Conservation (phyloP, 2,329 filamentous ascomycete genomes). For the Lithohypha guttulata region DNA sequence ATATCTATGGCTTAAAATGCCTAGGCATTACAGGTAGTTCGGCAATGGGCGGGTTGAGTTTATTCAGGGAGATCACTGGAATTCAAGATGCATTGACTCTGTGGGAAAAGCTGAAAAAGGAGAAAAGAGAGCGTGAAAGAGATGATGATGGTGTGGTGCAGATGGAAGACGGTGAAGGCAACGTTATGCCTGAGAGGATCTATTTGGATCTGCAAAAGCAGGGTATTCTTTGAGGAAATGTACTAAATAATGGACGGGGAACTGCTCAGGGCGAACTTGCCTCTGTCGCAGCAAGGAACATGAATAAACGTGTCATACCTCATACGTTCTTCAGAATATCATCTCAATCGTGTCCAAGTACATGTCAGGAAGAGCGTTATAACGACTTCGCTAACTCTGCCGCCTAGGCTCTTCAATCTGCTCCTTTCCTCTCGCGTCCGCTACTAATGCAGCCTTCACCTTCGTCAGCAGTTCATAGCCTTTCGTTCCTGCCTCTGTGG, state of each 20-base stretch:
- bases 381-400: conserved; percentile 7
- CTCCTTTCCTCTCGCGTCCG: conserved; percentile 42
- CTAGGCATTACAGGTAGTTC: conserved; percentile 60
- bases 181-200: conserved; percentile 98
- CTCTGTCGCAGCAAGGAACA: too few relatives aligned
- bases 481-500: conserved; percentile 31
- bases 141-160: conserved; percentile 54
- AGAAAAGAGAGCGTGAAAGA: conserved; percentile 64
- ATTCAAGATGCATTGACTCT: conserved; percentile 81
- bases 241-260: too few relatives aligned
- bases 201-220: conserved; percentile 93
- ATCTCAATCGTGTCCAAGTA: too few relatives aligned
- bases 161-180: conserved; percentile 96
- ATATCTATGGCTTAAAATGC: conserved; percentile 89
- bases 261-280: too few relatives aligned
- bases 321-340: too few relatives aligned
- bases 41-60: conserved; percentile 52
- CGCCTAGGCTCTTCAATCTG: conserved; percentile 26
- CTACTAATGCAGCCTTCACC: conserved; percentile 36
- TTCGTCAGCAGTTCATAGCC: conserved; percentile 37
- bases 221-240: conserved; percentile 60
- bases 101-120: conserved; percentile 87
- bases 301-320: too few relatives aligned
- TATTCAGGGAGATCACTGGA: conserved; percentile 87
- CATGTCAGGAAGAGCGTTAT: too few relatives aligned